Evolutionary conservation across 1,284 basidiomycete genomes (phyloP).

Genomic region (Bjerkandera adusta): DNA sequence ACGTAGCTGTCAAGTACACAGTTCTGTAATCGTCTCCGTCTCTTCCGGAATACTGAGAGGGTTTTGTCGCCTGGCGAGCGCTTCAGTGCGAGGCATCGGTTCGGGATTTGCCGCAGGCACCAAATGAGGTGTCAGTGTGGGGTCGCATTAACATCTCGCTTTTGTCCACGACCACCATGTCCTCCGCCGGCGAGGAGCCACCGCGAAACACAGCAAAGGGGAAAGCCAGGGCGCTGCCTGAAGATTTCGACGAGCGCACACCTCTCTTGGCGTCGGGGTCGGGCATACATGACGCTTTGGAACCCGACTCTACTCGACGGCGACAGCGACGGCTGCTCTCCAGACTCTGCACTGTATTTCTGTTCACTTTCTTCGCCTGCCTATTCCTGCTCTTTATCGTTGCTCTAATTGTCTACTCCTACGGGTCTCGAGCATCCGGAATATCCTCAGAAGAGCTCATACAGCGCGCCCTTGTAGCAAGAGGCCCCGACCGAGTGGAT

Average conservation of each 20-base stretch:
- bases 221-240: constrained; percentile 33
- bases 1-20: background rate
- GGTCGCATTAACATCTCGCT: background rate
- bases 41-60: too few species aligned
- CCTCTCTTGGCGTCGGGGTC: constrained; percentile 38
- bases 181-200: constrained; percentile 5
- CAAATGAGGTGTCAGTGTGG: too few species aligned
- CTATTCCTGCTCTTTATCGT: constrained; percentile 42
- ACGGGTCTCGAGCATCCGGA: constrained; percentile 51
- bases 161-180: constrained; percentile 14
- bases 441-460: constrained; percentile 59
- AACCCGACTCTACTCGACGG: constrained; percentile 22
- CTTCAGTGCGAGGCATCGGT: too few species aligned
- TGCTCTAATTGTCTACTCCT: constrained; percentile 58
- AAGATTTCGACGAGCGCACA: constrained; percentile 41
- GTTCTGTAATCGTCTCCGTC: background rate
- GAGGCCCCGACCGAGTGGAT: constrained; percentile 58
- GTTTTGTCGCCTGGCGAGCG: too few species aligned
- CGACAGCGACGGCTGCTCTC: constrained; percentile 37
- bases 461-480: constrained; percentile 50
- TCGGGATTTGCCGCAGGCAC: too few species aligned
- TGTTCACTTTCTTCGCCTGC: constrained; percentile 39
- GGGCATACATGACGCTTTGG: constrained; percentile 19
- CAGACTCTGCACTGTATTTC: constrained; percentile 47
- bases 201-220: constrained; percentile 43